phyloP scores from a whole-genome alignment of 2,329 filamentous ascomycete species.

The Waltergamsia citrina region DNA sequence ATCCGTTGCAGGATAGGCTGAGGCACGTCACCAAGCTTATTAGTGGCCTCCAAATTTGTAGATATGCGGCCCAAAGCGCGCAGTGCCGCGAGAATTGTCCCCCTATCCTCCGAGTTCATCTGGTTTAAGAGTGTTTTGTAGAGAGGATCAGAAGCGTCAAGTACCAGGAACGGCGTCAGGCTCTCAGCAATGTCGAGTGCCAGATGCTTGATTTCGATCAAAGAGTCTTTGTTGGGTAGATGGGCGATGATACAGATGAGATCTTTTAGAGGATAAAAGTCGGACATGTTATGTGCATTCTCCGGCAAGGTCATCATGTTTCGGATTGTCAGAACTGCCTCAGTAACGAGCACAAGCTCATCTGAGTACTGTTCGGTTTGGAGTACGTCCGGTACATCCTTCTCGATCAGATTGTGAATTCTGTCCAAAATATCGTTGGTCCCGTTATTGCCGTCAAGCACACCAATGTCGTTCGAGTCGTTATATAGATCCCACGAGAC shows the following conservation, averaged over 20 bases:
- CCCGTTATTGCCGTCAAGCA: slow-evolving; percentile 36
- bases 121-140: slow-evolving; percentile 64
- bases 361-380: slow-evolving; percentile 64
- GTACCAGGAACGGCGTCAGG: slow-evolving; percentile 68
- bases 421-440: slow-evolving; percentile 51
- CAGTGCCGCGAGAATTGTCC: slow-evolving; percentile 70
- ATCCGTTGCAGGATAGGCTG: slow-evolving; percentile 55
- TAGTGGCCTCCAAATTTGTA: slow-evolving; percentile 73
- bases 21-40: slow-evolving; percentile 66
- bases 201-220: slow-evolving; percentile 83
- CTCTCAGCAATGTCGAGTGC: slow-evolving; percentile 88
- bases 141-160: slow-evolving; percentile 66
- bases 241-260: slow-evolving; percentile 74
- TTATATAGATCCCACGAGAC: slow-evolving; percentile 53
- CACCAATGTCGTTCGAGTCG: slow-evolving; percentile 43
- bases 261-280: slow-evolving; percentile 68
- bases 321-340: slow-evolving; percentile 78
- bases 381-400: slow-evolving; percentile 56
- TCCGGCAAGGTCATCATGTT: slow-evolving; percentile 95
- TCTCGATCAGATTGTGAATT: slow-evolving; percentile 53
- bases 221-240: slow-evolving; percentile 60
- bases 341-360: slow-evolving; percentile 66
- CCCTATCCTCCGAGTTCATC: slow-evolving; percentile 64
- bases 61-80: slow-evolving; percentile 79
- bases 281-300: slow-evolving; percentile 74